These are phyloP conservation scores for Parmelia sp. DNA, from an alignment of 495 filamentous ascomycete species.

Conservation along the genomic window DNA sequence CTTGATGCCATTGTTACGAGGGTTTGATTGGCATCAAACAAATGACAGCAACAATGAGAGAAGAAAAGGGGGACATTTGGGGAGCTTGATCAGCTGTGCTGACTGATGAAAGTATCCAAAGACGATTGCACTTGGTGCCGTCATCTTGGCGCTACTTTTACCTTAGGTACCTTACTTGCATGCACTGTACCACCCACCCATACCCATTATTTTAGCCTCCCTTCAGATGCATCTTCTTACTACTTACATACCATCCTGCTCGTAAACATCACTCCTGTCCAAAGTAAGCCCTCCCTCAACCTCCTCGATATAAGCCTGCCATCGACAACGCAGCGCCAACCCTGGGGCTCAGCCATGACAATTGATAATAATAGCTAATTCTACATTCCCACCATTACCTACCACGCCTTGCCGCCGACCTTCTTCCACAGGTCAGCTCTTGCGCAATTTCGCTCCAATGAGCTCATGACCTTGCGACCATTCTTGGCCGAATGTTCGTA, in stretches of 20 bases:
- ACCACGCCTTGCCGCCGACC: constrained; percentile 5
- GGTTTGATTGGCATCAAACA: too few relatives aligned
- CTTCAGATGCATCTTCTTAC: neutral
- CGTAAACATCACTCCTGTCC: neutral
- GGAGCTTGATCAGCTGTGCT: neutral
- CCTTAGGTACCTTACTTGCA: too few relatives aligned
- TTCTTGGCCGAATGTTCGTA: constrained; percentile 9
- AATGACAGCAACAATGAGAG: too few relatives aligned
- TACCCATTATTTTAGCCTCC: neutral
- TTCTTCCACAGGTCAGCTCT: constrained; percentile 9
- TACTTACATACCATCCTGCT: neutral
- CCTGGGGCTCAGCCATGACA: neutral
- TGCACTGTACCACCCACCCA: too few relatives aligned
- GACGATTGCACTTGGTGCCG: neutral
- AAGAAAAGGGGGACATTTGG: neutral
- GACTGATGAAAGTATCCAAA: neutral
- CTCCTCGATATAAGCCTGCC: neutral
- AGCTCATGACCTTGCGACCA: neutral
- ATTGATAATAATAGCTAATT: constrained; percentile 16
- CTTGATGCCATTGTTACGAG: too few relatives aligned
- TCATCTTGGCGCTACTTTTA: neutral
- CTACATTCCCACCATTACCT: constrained; percentile 9
- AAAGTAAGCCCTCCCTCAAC: neutral
- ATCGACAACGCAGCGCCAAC: neutral
- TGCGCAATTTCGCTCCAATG: constrained; percentile 8